Evolutionary conservation across 2,329 filamentous ascomycete species (phyloP), one percentile per base, ranked within the genome.

Genomic region (Xylaria multiplex): DNA sequence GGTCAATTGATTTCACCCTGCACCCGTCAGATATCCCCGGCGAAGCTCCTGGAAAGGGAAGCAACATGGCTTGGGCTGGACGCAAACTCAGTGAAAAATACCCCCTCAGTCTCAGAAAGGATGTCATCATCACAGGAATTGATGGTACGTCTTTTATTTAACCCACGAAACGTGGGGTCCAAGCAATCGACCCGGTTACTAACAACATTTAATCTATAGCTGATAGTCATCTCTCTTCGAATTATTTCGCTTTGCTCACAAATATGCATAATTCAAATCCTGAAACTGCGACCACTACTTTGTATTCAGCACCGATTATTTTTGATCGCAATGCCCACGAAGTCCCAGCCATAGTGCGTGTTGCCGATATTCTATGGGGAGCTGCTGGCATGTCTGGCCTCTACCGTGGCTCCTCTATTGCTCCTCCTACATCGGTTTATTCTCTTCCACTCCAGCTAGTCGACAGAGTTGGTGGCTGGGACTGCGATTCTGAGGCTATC

Each of bases 401-500:
- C 42, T 91, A 91, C 77, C 80, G 81, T 9, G 85, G 85, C 55
- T 91, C 89, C 0, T 82, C 82, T 14, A 86, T 92, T 65, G 85
- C 88, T 16, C 90, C 90, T 13, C 90, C 90, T 2, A 92, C 90
- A 0, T 92, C 90, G 0, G 90, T 92, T 40, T 93, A 92, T 74
- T 92, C 90, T 5, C 77, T 92, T 0, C 87, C 90, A 1, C 83
- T 93, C 46, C 83, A 86, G 52, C 79, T 93, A 16, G 85, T 90
- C 46, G 89, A 91, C 71, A 84, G 86, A 32, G 90, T 91, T 35
- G 88, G 89, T 9, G 90, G 90, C 30, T 93, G 90, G 90, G 90
- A 92, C 74, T 86, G 86, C 60, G 89, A 87, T 58, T 83, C 86
- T 1, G 90, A 91, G 67, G 90, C 90, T 22, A 92, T 93, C 70